Percentiles rank a stretch among this genome's conserved stretches.
Conservation (phyloP, 345 rosid species). For the Draba incana region DNA sequence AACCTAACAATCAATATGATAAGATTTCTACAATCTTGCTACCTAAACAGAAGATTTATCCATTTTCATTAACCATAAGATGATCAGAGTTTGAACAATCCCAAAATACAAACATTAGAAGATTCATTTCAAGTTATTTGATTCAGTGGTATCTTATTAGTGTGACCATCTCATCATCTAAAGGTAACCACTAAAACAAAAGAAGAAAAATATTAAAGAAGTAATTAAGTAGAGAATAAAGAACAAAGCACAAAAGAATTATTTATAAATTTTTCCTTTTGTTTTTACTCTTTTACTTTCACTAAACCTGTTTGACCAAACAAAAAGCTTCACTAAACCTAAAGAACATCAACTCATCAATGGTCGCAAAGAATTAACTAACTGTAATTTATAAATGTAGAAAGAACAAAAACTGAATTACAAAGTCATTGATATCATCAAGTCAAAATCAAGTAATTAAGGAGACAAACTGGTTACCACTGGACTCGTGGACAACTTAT, state of each 20-base stretch:
- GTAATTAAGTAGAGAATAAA: conserved; percentile 32
- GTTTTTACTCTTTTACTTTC: conserved; percentile 14
- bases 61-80: conserved; percentile 11
- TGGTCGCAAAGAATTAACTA: too few relatives aligned
- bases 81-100: conserved; percentile 8
- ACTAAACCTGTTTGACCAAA: neutral
- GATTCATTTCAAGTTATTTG: conserved; percentile 13
- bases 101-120: conserved; percentile 1
- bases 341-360: conserved; percentile 1
- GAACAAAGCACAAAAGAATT: conserved; percentile 32
- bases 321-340: neutral
- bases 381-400: neutral
- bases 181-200: conserved; percentile 37
- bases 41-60: conserved; percentile 31
- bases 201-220: conserved; percentile 33
- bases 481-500: too few relatives aligned
- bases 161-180: conserved; percentile 26
- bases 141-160: neutral
- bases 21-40: conserved; percentile 27
- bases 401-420: neutral
- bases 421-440: too few relatives aligned
- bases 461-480: too few relatives aligned
- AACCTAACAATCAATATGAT: conserved; percentile 36
- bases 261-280: conserved; percentile 18
- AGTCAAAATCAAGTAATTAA: conserved; percentile 16